Percentiles rank a stretch among this genome's conserved stretches.
Conservation (phyloP, 139 green algal species). For the Chlorella sp. region DNA sequence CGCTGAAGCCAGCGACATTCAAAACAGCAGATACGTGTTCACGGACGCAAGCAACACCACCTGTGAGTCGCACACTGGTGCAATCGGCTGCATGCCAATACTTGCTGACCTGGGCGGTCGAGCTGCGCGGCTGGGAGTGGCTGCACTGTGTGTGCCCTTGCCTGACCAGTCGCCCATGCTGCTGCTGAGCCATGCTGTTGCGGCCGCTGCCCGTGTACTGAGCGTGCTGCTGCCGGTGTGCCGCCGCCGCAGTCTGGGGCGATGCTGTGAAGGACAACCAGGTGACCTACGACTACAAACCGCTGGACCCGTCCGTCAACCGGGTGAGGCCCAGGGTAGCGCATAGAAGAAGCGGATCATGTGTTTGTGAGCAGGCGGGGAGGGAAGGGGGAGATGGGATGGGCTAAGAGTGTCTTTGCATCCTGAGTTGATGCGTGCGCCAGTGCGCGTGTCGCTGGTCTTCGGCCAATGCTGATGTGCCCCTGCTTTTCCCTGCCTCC, state of each 20-base stretch:
- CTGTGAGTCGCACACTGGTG: not conserved
- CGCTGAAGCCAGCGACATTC: not conserved
- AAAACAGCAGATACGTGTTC: not conserved
- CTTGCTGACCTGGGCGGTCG: too few species aligned
- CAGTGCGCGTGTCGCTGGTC: too few species aligned
- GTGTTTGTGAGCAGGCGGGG: too few species aligned
- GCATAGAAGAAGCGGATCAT: too few species aligned
- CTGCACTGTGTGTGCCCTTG: too few species aligned
- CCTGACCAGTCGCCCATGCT: too few species aligned
- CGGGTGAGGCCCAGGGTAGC: not conserved
- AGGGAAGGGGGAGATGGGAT: too few species aligned
- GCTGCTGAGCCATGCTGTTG: not conserved
- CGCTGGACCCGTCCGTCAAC: not conserved
- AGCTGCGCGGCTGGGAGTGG: too few species aligned
- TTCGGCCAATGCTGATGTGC: too few species aligned
- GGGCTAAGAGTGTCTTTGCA: too few species aligned
- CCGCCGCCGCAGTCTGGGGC: not conserved
- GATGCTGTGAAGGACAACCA: constrained; percentile 3
- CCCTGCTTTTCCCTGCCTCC: not conserved
- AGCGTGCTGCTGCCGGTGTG: not conserved
- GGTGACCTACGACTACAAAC: not conserved
- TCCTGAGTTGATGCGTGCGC: too few species aligned
- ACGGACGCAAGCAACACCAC: constrained; percentile 3
- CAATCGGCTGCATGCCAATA: too few species aligned
- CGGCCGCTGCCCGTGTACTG: not conserved